Percentiles rank a stretch among this genome's conserved stretches.
Evolutionary conservation across 495 filamentous ascomycete species (phyloP).

Genomic region (Neurospora sp.): DNA sequence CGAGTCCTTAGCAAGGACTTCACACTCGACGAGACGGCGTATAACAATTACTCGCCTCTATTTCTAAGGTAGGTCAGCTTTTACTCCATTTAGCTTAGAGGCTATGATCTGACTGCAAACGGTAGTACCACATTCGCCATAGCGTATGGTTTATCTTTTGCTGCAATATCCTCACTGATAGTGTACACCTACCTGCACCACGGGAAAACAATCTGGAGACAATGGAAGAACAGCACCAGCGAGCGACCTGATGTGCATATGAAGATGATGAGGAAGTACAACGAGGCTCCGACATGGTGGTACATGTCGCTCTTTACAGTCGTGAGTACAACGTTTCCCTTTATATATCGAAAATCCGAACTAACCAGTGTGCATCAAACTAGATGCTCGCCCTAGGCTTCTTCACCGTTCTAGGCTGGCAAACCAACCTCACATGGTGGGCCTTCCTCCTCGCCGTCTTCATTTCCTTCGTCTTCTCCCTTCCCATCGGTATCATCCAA

Average conservation of each 20-base stretch:
- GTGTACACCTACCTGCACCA: conserved; percentile 57
- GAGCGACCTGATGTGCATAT: conserved; percentile 51
- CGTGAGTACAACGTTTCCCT: conserved; percentile 16
- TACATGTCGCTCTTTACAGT: conserved; percentile 39
- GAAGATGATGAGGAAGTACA: conserved; percentile 51
- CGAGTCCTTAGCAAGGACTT: conserved; percentile 40
- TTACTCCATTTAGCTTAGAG: not conserved
- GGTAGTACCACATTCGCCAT: conserved; percentile 49
- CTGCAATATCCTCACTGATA: conserved; percentile 55
- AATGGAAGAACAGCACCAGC: conserved; percentile 48
- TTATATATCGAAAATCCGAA: conserved; percentile 5
- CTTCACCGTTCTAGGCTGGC: conserved; percentile 52
- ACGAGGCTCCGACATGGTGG: conserved; percentile 49
- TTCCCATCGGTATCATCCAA: conserved; percentile 51
- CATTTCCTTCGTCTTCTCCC: conserved; percentile 43
- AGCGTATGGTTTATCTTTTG: conserved; percentile 62
- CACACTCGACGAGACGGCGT: conserved; percentile 43
- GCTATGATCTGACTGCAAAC: not conserved
- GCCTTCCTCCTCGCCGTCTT: conserved; percentile 55
- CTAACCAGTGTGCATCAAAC: conserved; percentile 8
- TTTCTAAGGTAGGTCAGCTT: conserved; percentile 39
- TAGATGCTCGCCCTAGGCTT: conserved; percentile 53
- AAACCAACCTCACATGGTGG: conserved; percentile 59
- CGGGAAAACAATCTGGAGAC: conserved; percentile 49
- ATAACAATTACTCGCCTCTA: conserved; percentile 51